Conservation (phyloP, 2,329 filamentous ascomycete genomes). For the Arthrinium phaeospermum region DNA sequence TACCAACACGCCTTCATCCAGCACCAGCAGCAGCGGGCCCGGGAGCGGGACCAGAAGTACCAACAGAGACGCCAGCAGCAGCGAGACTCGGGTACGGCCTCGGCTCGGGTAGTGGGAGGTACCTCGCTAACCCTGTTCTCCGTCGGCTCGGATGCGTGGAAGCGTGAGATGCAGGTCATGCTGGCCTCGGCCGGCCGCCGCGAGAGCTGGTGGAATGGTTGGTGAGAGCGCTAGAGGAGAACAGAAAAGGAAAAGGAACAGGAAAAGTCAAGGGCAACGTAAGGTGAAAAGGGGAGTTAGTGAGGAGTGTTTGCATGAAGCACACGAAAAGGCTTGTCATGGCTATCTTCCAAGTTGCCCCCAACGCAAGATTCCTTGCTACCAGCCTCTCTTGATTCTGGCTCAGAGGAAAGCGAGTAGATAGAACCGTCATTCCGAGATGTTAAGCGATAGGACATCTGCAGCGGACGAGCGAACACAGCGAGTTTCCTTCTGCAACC, state of each 20-base stretch:
- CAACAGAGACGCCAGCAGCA: neutral
- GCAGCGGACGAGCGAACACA: neutral
- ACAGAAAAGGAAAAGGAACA: neutral
- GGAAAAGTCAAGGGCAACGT: neutral
- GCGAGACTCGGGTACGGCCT: no score
- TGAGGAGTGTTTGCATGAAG: neutral
- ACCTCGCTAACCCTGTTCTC: neutral
- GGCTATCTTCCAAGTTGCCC: neutral
- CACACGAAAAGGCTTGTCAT: neutral
- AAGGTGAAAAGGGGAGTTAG: neutral
- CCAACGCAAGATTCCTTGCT: neutral
- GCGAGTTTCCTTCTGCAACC: neutral
- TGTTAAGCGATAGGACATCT: neutral
- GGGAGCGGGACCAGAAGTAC: neutral
- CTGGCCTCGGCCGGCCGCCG: neutral
- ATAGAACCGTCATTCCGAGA: neutral
- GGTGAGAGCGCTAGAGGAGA: neutral
- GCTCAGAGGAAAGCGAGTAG: neutral
- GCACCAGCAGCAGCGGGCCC: neutral
- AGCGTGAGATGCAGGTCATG: neutral
- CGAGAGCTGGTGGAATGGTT: neutral
- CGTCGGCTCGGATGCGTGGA: neutral
- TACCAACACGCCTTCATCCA: constrained; percentile 5
- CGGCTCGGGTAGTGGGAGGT: neutral
- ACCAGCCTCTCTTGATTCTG: neutral